These are phyloP conservation scores for Phaeosphaeriaceae sp. DNA, from an alignment of 2,329 filamentous ascomycete genomes.

Conservation along the genomic window DNA sequence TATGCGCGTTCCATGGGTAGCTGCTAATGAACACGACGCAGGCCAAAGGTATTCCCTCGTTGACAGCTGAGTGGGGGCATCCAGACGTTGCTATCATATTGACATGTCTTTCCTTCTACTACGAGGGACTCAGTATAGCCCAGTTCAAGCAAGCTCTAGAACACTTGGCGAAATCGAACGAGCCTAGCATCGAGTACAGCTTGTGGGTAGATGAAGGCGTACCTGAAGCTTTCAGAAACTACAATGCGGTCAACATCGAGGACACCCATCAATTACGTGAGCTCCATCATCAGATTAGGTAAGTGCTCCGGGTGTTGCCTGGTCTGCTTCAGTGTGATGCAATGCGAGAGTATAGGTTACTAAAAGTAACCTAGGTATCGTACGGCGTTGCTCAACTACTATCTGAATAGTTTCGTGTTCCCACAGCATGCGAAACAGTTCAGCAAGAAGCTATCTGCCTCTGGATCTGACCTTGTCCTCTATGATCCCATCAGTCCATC, in stretches of 20 bases:
- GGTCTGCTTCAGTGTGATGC: neutral
- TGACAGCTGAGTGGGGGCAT: constrained; percentile 72
- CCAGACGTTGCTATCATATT: constrained; percentile 61
- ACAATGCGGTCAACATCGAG: constrained; percentile 66
- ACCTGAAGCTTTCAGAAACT: constrained; percentile 58
- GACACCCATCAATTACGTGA: constrained; percentile 59
- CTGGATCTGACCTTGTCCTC: constrained; percentile 71
- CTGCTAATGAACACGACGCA: constrained; percentile 1
- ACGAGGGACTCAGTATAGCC: constrained; percentile 58
- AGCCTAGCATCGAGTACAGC: constrained; percentile 65
- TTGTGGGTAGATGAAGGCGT: constrained; percentile 56
- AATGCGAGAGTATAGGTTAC: neutral
- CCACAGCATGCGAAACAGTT: constrained; percentile 71
- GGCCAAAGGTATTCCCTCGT: constrained; percentile 69
- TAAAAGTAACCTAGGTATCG: neutral
- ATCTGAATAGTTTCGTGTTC: constrained; percentile 70
- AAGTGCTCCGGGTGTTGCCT: neutral
- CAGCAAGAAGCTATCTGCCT: constrained; percentile 66
- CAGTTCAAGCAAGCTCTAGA: constrained; percentile 62
- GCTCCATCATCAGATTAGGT: constrained; percentile 43
- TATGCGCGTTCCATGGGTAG: neutral
- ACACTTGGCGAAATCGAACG: constrained; percentile 62
- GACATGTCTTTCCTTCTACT: constrained; percentile 66
- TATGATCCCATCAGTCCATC: constrained; percentile 27
- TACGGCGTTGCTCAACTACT: constrained; percentile 65